These are phyloP conservation scores for Solanum lycopersicoides DNA, from an alignment of 257 asterid species.

Conservation along the genomic window DNA sequence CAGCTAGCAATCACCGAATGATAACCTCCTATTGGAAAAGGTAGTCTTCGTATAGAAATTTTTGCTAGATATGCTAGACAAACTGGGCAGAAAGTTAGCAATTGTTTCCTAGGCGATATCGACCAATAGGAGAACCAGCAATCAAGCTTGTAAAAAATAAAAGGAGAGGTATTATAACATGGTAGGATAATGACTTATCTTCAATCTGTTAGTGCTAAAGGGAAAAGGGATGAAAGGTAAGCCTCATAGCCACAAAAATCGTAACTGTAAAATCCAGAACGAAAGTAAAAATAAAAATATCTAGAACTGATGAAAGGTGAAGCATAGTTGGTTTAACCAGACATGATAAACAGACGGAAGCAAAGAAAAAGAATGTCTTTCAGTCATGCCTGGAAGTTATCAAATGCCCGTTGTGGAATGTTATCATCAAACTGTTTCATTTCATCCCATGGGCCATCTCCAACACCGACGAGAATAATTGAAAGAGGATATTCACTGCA, in stretches of 20 bases:
- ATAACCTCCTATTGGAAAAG: not conserved
- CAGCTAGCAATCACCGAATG: not conserved
- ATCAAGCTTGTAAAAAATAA: not conserved
- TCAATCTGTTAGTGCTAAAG: not conserved
- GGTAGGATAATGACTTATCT: not conserved
- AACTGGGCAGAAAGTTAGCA: not conserved
- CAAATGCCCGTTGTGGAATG: slow-evolving; percentile 77
- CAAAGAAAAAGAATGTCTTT: not conserved
- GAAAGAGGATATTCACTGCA: slow-evolving; percentile 82
- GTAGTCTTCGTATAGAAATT: not conserved
- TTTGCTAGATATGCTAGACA: not conserved
- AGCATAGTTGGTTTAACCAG: not conserved
- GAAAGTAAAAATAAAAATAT: not conserved
- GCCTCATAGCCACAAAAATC: not conserved
- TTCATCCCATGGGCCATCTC: slow-evolving; percentile 94
- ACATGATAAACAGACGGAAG: not conserved
- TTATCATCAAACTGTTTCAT: slow-evolving; percentile 79
- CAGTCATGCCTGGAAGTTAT: slow-evolving; percentile 73
- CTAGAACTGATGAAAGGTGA: not conserved
- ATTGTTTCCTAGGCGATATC: not conserved
- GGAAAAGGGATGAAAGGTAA: not conserved
- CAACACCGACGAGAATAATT: slow-evolving; percentile 82
- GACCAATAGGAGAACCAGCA: not conserved
- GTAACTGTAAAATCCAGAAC: not conserved
- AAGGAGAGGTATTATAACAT: not conserved